These are phyloP conservation scores for Xylaria sp. DNA, from an alignment of 2,329 filamentous ascomycete genomes.

Conservation along the genomic window DNA sequence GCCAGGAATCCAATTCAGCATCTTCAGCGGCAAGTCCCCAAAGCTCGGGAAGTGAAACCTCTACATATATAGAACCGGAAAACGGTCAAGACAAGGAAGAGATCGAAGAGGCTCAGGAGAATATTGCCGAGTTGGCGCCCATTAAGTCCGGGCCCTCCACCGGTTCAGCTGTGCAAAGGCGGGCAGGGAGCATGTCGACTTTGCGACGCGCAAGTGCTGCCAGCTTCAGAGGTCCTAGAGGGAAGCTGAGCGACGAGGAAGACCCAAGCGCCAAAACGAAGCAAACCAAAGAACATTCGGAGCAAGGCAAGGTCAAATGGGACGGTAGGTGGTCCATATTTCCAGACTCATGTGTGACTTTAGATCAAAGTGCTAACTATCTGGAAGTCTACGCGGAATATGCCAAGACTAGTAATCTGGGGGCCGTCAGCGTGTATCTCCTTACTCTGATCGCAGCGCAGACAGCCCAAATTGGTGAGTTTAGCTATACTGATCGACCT, in stretches of 20 bases:
- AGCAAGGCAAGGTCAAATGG: slow-evolving; percentile 99
- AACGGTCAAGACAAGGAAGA: slow-evolving; percentile 62
- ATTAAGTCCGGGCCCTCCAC: slow-evolving; percentile 61
- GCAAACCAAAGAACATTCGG: slow-evolving; percentile 83
- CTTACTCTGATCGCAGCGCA: slow-evolving; percentile 78
- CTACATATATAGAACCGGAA: slow-evolving; percentile 58
- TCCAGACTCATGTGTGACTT: background rate
- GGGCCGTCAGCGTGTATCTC: slow-evolving; percentile 81
- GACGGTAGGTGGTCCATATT: slow-evolving; percentile 45
- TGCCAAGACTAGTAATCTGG: slow-evolving; percentile 88
- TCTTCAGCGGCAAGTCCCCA: slow-evolving; percentile 48
- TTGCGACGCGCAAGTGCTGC: slow-evolving; percentile 88
- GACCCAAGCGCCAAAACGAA: slow-evolving; percentile 74
- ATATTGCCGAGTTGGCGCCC: slow-evolving; percentile 73
- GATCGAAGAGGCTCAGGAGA: slow-evolving; percentile 78
- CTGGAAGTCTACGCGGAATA: slow-evolving; percentile 81
- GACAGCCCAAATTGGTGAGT: slow-evolving; percentile 75
- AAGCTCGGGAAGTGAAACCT: slow-evolving; percentile 57
- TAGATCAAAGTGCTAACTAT: slow-evolving; percentile 12
- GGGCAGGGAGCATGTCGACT: slow-evolving; percentile 74
- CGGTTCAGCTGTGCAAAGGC: slow-evolving; percentile 51
- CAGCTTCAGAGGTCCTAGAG: slow-evolving; percentile 83
- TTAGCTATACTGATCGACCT: background rate
- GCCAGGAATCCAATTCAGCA: slow-evolving; percentile 54
- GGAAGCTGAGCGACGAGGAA: slow-evolving; percentile 84